Percentiles rank a stretch among this genome's conserved stretches.
Evolutionary conservation across 2,329 filamentous ascomycete species (phyloP).

Genomic region (Monilinia laxa): DNA sequence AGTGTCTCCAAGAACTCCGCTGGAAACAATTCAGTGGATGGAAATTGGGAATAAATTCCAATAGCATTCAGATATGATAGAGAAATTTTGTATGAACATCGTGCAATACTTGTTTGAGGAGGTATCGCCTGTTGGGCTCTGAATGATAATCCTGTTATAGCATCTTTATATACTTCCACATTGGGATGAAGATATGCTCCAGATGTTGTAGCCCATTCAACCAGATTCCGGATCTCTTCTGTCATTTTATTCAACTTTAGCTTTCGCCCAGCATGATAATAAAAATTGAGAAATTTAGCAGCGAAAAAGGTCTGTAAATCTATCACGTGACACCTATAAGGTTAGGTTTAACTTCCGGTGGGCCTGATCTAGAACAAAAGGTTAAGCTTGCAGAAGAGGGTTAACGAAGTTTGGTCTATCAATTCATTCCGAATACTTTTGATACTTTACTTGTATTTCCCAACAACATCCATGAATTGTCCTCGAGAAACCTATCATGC

Average conservation of each 20-base stretch:
- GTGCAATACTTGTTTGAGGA: conserved; percentile 45
- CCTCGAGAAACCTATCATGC: too few species aligned
- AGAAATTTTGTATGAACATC: conserved; percentile 52
- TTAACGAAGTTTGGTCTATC: too few species aligned
- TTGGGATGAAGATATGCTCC: conserved; percentile 51
- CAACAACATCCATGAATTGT: too few species aligned
- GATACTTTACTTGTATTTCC: too few species aligned
- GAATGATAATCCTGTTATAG: conserved; percentile 54
- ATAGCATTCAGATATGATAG: conserved; percentile 60
- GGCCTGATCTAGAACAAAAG: too few species aligned
- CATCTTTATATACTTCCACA: conserved; percentile 54
- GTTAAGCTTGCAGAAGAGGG: too few species aligned
- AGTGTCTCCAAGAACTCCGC: conserved; percentile 49
- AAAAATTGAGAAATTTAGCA: neutral
- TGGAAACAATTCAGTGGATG: conserved; percentile 45
- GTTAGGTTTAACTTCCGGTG: too few species aligned
- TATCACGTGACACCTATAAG: too few species aligned
- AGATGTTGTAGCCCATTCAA: conserved; percentile 50
- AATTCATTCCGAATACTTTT: too few species aligned
- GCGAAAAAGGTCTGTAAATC: neutral
- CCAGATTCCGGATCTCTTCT: conserved; percentile 41
- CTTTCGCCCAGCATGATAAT: neutral
- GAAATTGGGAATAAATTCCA: conserved; percentile 38
- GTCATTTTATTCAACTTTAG: neutral
- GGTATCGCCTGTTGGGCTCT: conserved; percentile 34